Evolutionary conservation across 148 eudicot species (phyloP), one percentile per base, ranked within the genome.

Genomic region (Tetragonia tetragonoides): DNA sequence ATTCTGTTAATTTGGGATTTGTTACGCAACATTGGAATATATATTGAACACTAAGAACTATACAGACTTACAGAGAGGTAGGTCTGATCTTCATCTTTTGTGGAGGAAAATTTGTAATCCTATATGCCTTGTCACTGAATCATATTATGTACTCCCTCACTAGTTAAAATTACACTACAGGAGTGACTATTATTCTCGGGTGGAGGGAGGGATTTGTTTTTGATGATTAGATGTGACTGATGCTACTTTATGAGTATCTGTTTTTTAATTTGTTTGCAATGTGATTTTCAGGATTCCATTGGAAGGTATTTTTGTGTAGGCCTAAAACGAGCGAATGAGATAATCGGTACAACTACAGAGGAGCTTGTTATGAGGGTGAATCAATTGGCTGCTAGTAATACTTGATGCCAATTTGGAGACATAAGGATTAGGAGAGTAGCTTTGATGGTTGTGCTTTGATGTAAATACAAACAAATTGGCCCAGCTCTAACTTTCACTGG

Each of bases 321-420:
- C 54, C 85, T 93, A 12, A 91, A 87, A 85, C 93, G 95, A 51
- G 97, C 93, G 18, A 93, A 93, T 76, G 97, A 93, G 86, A 89
- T 89, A 51, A 93, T 93, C 59, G 97, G 97, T 63, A 88, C 85
- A 56, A 91, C 97, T 18, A 93, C 97, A 0, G 95, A 90, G 84
- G 97, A 90, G 85, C 85, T 89, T 49, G 93, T 93, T 61, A 75
- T 89, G 20, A 89, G 83, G 82, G 95, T 91, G 54, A 89, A 77
- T 79, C 86, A 85, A 77, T 59, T 17, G 75, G 77, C 71, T 69
- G 60, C 64, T 46, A 70, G 2, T 65, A 59, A 82, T 39, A 68
- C 79, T 57, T 82, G 64, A 66, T 62, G 1, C 12, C 12, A 11
- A 1, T 62, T n/a, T 8, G 56, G 38, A 57, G 34, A 7, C 44